Evolutionary conservation across 345 rosid species (phyloP), one percentile per base, ranked within the genome.

Genomic region (Pelargonium nanum): DNA sequence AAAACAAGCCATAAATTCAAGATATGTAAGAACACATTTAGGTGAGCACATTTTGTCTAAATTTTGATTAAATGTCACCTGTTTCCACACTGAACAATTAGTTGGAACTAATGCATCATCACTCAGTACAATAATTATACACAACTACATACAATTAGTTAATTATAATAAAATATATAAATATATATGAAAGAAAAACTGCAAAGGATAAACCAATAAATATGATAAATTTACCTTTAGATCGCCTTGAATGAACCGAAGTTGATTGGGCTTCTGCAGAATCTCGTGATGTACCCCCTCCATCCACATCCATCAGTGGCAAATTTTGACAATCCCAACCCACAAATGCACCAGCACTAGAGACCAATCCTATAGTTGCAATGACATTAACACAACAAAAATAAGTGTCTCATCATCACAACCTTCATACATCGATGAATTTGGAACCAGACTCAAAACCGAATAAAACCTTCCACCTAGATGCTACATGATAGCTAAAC

Each of bases 291-390:
- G 67, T 45, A 65, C 58, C 70, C 20, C 61, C 74, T 58, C 72
- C 76, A 22, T 74, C 83, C 61, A 68, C 73, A 22, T 81, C 81
- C 81, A 78, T 77, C 73, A 65, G 50, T 64, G 26, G 28, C 4
- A 58, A 69, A 26, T 40, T 40, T 40, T 40, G 48, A 40, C 48
- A 40, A 40, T 40, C 5, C 48, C 48, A 40, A 40, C 48, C 48
- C 48, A 40, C 48, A 2, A 40, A 40, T 9, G 48, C 48, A 40
- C 13, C 48, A 40, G 17, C 48, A 40, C 48, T 40, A 12, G 48
- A 40, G 48, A 40, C 48, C 48, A 40, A 40, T 17, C 48, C 15
- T 40, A 40, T 40, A 40, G 48, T 12, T 40, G 48, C 15, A 40
- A 6, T 6, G 48, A 9, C 15, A 40, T 9, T 40, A 40, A 2